Evolutionary conservation across 441 rosid species (phyloP).

Genomic region (Isatis lusitanica): DNA sequence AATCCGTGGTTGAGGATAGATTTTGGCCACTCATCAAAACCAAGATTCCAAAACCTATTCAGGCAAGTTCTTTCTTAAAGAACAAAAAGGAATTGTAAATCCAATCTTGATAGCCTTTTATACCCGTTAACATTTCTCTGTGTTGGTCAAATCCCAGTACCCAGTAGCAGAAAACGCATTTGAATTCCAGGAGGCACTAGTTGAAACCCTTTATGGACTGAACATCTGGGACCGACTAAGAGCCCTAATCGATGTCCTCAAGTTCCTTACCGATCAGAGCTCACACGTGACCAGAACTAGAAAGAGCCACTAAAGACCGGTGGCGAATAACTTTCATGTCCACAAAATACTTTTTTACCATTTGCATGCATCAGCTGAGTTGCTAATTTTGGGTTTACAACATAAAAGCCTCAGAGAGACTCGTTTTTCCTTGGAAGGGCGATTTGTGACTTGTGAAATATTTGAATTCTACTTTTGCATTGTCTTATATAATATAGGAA

Average conservation of each 20-base stretch:
- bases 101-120: not conserved
- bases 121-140: not conserved
- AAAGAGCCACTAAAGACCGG: conserved; percentile 47
- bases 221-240: conserved; percentile 83
- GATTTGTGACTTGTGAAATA: conserved; percentile 8
- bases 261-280: conserved; percentile 69
- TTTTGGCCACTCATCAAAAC: conserved; percentile 96
- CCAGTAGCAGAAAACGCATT: conserved; percentile 85
- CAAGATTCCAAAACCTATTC: conserved; percentile 85
- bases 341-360: not conserved
- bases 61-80: conserved; percentile 47
- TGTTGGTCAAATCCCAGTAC: conserved; percentile 48
- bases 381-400: conserved; percentile 23
- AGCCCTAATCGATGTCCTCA: conserved; percentile 74
- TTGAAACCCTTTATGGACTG: conserved; percentile 79
- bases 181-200: conserved; percentile 82
- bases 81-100: not conserved
- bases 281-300: conserved; percentile 39
- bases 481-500: conserved; percentile 4
- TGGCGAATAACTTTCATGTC: not conserved
- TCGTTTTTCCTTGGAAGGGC: conserved; percentile 1
- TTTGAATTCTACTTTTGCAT: conserved; percentile 13
- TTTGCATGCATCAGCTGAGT: conserved; percentile 23
- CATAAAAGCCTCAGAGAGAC: conserved; percentile 14
- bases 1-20: conserved; percentile 91